phyloP scores from a whole-genome alignment of 441 rosid genomes.

The Capsella rubella region DNA sequence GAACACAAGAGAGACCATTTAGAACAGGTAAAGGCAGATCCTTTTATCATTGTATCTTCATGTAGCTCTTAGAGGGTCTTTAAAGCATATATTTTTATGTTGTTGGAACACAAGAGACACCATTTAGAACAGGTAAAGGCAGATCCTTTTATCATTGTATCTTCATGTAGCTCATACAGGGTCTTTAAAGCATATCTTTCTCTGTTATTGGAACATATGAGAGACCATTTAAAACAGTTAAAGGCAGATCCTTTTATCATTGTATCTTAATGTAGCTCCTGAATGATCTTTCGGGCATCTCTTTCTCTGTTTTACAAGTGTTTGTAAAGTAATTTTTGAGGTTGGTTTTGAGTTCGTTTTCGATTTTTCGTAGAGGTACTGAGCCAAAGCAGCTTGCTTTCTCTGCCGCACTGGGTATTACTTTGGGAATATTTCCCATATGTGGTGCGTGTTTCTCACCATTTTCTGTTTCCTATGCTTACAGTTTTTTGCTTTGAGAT shows the following conservation, averaged over 20 bases:
- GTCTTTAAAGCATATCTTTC: neutral
- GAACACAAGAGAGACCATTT: conserved; percentile 9
- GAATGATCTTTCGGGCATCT: neutral
- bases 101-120: conserved; percentile 9
- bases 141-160: neutral
- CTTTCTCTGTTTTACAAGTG: neutral
- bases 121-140: neutral
- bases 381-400: conserved; percentile 93
- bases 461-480: neutral
- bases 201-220: conserved; percentile 3
- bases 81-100: too few relatives aligned
- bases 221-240: neutral
- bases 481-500: conserved; percentile 17
- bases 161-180: neutral
- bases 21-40: neutral
- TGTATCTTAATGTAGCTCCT: conserved; percentile 6
- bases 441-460: conserved; percentile 59
- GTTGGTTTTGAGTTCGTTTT: conserved; percentile 10
- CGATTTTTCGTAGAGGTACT: conserved; percentile 60
- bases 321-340: conserved; percentile 5
- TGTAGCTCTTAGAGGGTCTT: neutral
- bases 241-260: neutral
- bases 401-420: conserved; percentile 85
- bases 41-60: neutral
- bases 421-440: conserved; percentile 85